Percentiles rank a stretch among this genome's conserved stretches.
Evolutionary conservation across 176 grass and related monocot species (phyloP).

Genomic region (Microstegium vimineum): DNA sequence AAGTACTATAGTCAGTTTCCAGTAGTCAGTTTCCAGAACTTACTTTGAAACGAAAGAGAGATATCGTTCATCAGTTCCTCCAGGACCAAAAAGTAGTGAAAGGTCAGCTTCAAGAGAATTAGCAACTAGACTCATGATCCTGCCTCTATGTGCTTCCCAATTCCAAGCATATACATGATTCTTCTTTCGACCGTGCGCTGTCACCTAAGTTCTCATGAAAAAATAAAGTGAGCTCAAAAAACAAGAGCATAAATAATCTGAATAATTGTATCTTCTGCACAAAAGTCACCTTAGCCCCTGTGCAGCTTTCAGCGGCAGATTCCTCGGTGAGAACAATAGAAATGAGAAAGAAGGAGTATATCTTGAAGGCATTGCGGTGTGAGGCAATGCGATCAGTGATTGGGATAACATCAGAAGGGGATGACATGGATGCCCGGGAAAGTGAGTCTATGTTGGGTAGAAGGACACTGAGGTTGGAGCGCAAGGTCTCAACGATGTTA

Average conservation of each 20-base stretch:
- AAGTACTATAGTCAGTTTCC: conserved; percentile 3
- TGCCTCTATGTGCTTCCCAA: conserved; percentile 86
- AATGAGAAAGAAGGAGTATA: conserved; percentile 91
- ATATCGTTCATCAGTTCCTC: conserved; percentile 74
- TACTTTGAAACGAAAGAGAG: conserved; percentile 97
- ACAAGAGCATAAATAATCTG: neutral
- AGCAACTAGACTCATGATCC: conserved; percentile 82
- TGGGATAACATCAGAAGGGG: conserved; percentile 43
- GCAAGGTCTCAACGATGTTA: conserved; percentile 88
- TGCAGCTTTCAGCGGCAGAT: conserved; percentile 28
- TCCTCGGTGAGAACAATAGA: conserved; percentile 55
- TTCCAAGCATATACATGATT: conserved; percentile 79
- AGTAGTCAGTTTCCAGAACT: conserved; percentile 24
- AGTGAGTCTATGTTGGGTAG: conserved; percentile 87
- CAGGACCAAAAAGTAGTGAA: conserved; percentile 79
- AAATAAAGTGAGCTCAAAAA: conserved; percentile 3
- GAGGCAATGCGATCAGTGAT: conserved; percentile 59
- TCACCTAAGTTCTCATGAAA: conserved; percentile 42
- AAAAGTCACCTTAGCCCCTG: conserved; percentile 53
- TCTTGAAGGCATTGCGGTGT: conserved; percentile 83
- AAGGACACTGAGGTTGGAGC: conserved; percentile 91
- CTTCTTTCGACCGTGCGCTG: conserved; percentile 67
- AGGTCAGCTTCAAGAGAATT: conserved; percentile 90
- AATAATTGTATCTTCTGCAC: neutral
- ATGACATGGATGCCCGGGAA: conserved; percentile 50